phyloP scores from a whole-genome alignment of 192 early-diverging fungal species.

The Diversispora epigaea region DNA sequence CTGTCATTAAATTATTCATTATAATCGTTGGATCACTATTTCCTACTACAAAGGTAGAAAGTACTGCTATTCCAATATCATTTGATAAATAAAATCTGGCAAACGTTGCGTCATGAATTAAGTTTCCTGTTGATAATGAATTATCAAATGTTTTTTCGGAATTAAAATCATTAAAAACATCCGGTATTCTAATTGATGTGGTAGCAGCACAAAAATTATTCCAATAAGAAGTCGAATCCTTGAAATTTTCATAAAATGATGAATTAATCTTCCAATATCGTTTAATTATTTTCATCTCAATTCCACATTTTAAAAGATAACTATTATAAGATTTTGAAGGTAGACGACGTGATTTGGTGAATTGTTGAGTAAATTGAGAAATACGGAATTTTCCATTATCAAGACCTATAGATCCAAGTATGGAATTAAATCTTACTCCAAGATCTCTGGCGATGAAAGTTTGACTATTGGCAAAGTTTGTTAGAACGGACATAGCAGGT shows the following conservation, averaged over 20 bases:
- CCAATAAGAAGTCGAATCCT: not conserved
- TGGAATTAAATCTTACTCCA: not conserved
- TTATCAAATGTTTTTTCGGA: not conserved
- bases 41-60: not conserved
- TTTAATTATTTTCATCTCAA: not conserved
- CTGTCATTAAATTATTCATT: not conserved
- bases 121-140: not conserved
- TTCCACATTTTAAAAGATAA: not conserved
- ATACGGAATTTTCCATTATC: not conserved
- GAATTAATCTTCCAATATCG: not conserved
- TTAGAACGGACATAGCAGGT: slow-evolving; percentile 36
- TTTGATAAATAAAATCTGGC: not conserved
- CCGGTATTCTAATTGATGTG: not conserved
- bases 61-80: not conserved
- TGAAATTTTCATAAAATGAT: not conserved
- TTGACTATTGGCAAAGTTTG: not conserved
- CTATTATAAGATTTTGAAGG: not conserved
- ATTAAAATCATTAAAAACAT: not conserved
- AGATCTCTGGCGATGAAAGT: not conserved
- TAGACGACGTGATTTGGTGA: not conserved
- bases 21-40: not conserved
- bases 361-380: not conserved
- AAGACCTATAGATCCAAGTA: not conserved
- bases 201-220: not conserved
- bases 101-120: not conserved